phyloP scores from a whole-genome alignment of 2,329 filamentous ascomycete species.

The Sporothrix mexicana region DNA sequence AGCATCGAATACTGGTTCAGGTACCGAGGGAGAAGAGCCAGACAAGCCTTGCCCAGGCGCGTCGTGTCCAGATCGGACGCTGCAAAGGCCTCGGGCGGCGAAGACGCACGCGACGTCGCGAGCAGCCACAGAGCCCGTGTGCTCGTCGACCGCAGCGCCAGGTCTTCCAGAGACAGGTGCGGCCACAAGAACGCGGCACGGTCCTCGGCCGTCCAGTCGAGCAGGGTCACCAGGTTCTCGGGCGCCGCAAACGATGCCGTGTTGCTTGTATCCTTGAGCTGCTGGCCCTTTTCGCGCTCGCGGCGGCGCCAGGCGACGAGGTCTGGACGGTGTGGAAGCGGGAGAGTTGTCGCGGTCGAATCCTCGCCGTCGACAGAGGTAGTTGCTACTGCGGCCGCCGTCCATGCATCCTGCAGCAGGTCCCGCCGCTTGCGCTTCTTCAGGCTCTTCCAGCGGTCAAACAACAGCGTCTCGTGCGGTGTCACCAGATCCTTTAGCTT shows the following conservation, averaged over 20 bases:
- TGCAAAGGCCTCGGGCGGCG: conserved; percentile 33
- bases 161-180: conserved; percentile 34
- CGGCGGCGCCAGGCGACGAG: conserved; percentile 34
- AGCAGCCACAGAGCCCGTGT: conserved; percentile 32
- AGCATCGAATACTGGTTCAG: conserved; percentile 46
- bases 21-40: conserved; percentile 37
- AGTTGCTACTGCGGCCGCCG: background rate
- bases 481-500: conserved; percentile 1
- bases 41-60: conserved; percentile 34
- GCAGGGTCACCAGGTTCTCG: conserved; percentile 15
- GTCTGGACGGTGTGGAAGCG: conserved; percentile 34
- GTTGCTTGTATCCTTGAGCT: background rate
- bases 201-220: conserved; percentile 33
- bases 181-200: conserved; percentile 37
- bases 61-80: conserved; percentile 34
- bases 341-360: background rate
- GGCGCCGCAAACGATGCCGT: background rate
- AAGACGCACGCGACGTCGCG: conserved; percentile 25
- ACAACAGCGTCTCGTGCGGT: conserved; percentile 3
- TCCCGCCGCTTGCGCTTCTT: conserved; percentile 35
- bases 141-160: conserved; percentile 15
- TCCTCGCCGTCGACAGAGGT: background rate
- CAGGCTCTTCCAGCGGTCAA: conserved; percentile 33
- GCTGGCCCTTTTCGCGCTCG: conserved; percentile 25
- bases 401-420: conserved; percentile 29